A percentile compares a stretch with the other conserved stretches of the same genome.
Conservation (phyloP, 805 yeast species). For the Monosporozyma aquatica region DNA sequence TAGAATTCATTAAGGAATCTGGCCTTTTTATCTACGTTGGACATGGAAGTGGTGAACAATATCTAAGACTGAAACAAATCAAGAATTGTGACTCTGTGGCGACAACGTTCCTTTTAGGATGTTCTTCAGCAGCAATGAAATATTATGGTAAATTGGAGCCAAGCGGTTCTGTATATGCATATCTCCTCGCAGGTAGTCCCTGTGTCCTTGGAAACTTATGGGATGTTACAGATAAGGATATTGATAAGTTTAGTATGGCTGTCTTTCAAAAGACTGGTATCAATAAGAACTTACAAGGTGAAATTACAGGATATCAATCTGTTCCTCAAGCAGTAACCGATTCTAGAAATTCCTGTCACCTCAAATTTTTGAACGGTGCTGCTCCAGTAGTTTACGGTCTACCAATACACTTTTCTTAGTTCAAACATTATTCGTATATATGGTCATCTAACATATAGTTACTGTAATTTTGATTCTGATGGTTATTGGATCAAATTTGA, state of each 20-base stretch:
- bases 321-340: constrained; percentile 49
- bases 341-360: constrained; percentile 59
- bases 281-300: constrained; percentile 21
- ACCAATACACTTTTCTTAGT: constrained; percentile 34
- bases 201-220: constrained; percentile 79
- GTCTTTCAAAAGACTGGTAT: constrained; percentile 64
- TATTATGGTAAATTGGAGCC: constrained; percentile 56
- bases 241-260: constrained; percentile 62
- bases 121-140: constrained; percentile 72
- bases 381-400: constrained; percentile 90
- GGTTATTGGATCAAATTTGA: background rate
- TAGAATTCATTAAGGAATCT: constrained; percentile 33
- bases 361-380: constrained; percentile 76
- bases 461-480: too few relatives aligned
- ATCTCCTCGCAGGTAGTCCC: constrained; percentile 74
- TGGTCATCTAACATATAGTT: too few relatives aligned
- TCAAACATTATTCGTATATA: too few relatives aligned
- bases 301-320: constrained; percentile 17
- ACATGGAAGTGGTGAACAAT: constrained; percentile 95
- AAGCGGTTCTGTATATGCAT: constrained; percentile 66
- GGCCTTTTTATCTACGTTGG: constrained; percentile 73
- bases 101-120: constrained; percentile 70
- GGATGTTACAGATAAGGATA: constrained; percentile 97
- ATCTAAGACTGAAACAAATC: constrained; percentile 47
- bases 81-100: constrained; percentile 39